phyloP scores from a whole-genome alignment of 1,139 yeast species.

The Zygoascus hellenicus region DNA sequence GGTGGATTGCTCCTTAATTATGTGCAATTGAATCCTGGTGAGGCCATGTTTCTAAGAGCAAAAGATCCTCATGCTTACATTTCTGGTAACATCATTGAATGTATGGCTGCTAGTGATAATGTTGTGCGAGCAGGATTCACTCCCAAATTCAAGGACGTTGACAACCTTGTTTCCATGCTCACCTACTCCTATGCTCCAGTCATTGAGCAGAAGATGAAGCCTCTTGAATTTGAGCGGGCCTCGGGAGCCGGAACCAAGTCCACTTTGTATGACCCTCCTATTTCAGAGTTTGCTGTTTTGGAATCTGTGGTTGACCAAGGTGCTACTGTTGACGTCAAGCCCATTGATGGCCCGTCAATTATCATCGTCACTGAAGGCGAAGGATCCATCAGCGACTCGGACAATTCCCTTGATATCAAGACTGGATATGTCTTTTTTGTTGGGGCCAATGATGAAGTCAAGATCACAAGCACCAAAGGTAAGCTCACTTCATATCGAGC shows the following conservation, averaged over 20 bases:
- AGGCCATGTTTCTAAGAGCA: conserved; percentile 94
- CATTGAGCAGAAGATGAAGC: conserved; percentile 85
- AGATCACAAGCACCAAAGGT: conserved; percentile 47
- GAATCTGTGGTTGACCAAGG: conserved; percentile 56
- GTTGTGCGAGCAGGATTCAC: conserved; percentile 98
- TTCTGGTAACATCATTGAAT: conserved; percentile 93
- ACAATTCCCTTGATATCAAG: conserved; percentile 36
- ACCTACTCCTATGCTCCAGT: conserved; percentile 87
- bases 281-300: conserved; percentile 88
- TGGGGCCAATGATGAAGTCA: conserved; percentile 67
- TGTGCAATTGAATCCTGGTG: conserved; percentile 77
- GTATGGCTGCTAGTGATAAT: conserved; percentile 99
- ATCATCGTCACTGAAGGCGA: conserved; percentile 75
- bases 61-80: conserved; percentile 98
- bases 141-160: conserved; percentile 94
- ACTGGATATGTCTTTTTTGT: conserved; percentile 81
- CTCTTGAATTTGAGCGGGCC: conserved; percentile 55
- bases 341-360: conserved; percentile 82
- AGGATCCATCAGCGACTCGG: conserved; percentile 52
- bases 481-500: conserved; percentile 81
- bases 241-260: conserved; percentile 43
- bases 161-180: conserved; percentile 81
- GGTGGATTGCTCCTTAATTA: conserved; percentile 91
- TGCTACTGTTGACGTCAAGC: conserved; percentile 47
- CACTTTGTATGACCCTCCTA: conserved; percentile 87